A percentile compares a stretch with the other conserved stretches of the same genome.
Conservation (phyloP, 129 eudicot genomes). For the Tagetes erecta region DNA sequence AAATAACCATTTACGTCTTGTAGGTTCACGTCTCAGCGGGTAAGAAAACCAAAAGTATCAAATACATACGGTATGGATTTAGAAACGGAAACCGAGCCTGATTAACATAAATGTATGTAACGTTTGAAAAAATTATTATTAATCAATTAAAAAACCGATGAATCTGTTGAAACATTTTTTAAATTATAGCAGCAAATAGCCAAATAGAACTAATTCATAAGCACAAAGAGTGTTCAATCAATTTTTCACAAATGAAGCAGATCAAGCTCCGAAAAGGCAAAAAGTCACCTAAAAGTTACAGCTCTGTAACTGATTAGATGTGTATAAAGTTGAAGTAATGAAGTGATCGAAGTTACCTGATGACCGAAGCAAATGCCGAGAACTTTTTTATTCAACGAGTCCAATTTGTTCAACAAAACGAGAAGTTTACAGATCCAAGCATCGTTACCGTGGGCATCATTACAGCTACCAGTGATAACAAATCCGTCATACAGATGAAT, state of each 20-base stretch:
- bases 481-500: slow-evolving; percentile 68
- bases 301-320: not conserved
- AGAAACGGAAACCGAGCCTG: not conserved
- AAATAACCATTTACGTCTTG: no score
- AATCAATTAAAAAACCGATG: not conserved
- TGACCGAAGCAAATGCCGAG: slow-evolving; percentile 99
- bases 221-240: slow-evolving; percentile 3
- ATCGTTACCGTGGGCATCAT: slow-evolving; percentile 80
- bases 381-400: slow-evolving; percentile 64
- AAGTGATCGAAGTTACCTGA: slow-evolving; percentile 50
- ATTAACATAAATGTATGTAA: slow-evolving; percentile 7
- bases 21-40: no score
- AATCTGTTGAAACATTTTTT: not conserved
- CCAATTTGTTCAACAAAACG: slow-evolving; percentile 50
- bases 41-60: no score
- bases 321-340: not conserved
- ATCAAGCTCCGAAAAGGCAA: slow-evolving; percentile 25
- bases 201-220: not conserved
- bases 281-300: not conserved
- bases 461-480: slow-evolving; percentile 89
- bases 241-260: slow-evolving; percentile 5
- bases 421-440: slow-evolving; percentile 69
- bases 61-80: not conserved
- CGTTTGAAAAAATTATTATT: not conserved
- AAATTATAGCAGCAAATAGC: slow-evolving; percentile 4